Base-by-base conservation (phyloP, 805 yeast genomes). In the Saccharomycopsis sp. region DNA sequence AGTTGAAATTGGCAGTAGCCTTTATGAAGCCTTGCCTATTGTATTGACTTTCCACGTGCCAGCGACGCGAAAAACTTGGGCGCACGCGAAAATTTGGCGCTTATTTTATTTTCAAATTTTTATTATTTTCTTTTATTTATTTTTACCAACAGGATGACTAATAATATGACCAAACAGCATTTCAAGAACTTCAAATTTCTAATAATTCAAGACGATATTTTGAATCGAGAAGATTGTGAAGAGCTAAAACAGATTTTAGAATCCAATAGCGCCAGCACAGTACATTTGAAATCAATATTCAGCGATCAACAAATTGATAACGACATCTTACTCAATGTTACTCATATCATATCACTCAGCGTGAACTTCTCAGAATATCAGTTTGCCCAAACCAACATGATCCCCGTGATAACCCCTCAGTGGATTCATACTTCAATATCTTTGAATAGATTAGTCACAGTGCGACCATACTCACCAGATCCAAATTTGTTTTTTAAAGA, bases 401-500 rank as follows among this genome's bases (percentile, higher is more conserved):
- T 82, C 11, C 87, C 93, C 0, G 71, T 83, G 1, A 81, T 85
- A 13, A 71, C 73, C 0, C 69, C 79, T 0, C 58, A 65, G 4
- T 86, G 93, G 87, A 65, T 84, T 2, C 52, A 59, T 23, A 77
- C 72, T 31, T 72, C 81, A 2, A 55, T 70, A 0, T 55, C 55
- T 6, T 58, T 58, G 22, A 62, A 64, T 0, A 67, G 71, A 43
- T 58, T 71, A 11, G 66, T 70, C 22, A 75, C 82, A 4, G 66
- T 72, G 33, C 69, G 79, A 45, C 70, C 74, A 1, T 88, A 73
- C 59, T 77, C 85, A 13, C 94, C 96, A 0, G 83, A 82, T 56
- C 82, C 85, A 6, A 66, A 66, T 23, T 77, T 73, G 47, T 73
- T 85, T 50, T 67, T 90, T 57, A 78, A 77, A 48, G 72, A 75